These are phyloP conservation scores for Alternaria triticina DNA, from an alignment of 2,329 filamentous ascomycete species.

Conservation along the genomic window DNA sequence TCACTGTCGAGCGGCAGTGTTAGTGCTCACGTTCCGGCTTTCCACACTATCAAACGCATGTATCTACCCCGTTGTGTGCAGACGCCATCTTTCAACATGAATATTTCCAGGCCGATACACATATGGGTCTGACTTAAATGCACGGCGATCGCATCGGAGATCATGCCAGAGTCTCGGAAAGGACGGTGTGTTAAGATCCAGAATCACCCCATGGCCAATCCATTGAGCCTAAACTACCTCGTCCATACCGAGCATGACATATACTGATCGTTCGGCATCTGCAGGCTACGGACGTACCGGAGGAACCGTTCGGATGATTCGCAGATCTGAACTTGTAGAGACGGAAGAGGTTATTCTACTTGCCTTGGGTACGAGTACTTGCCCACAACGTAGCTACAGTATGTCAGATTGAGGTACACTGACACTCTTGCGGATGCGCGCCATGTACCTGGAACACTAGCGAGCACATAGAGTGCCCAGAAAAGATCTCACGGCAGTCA, in stretches of 20 bases:
- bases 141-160: neutral
- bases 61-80: neutral
- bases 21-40: constrained; percentile 11
- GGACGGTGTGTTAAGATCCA: constrained; percentile 1
- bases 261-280: neutral
- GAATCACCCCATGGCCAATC: neutral
- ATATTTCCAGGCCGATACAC: neutral
- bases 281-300: neutral
- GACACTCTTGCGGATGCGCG: neutral
- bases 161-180: neutral
- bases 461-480: neutral
- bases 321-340: constrained; percentile 27
- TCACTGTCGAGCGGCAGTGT: neutral
- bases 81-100: neutral
- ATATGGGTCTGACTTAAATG: neutral
- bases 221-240: neutral
- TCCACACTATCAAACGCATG: constrained; percentile 1
- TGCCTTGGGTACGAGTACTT: neutral
- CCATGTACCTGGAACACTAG: neutral
- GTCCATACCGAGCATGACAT: neutral
- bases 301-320: constrained; percentile 46
- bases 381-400: neutral
- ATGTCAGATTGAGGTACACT: neutral
- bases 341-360: neutral
- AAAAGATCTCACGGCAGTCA: neutral